Evolutionary conservation across 129 eudicot genomes (phyloP).

Genomic region (Arctium minus): DNA sequence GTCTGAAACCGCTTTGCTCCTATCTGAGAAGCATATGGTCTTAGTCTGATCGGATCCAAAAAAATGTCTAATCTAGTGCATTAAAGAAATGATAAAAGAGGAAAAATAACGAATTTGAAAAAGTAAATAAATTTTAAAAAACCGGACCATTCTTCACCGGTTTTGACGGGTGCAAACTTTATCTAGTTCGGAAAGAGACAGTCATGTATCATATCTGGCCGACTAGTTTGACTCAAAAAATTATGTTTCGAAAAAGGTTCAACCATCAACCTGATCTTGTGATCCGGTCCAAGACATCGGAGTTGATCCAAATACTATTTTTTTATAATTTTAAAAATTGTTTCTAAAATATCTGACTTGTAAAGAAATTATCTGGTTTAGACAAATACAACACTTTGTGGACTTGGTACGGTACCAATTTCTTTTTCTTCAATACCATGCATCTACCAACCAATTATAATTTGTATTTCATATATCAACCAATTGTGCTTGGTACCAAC

Average conservation of each 20-base stretch:
- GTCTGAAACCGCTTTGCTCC: background rate
- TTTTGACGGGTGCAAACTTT: background rate
- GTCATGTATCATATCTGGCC: background rate
- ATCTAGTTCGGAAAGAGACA: background rate
- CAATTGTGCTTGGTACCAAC: too few relatives aligned
- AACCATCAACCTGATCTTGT: background rate
- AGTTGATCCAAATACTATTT: background rate
- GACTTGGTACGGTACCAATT: too few relatives aligned
- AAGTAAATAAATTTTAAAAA: background rate
- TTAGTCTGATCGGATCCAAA: background rate
- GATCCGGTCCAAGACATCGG: background rate
- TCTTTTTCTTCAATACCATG: too few relatives aligned
- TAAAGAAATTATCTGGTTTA: background rate
- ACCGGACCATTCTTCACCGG: background rate
- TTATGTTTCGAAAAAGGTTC: background rate
- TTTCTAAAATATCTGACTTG: too few relatives aligned
- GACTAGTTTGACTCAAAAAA: too few relatives aligned
- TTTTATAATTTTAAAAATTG: too few relatives aligned
- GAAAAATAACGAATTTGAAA: background rate
- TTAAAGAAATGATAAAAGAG: background rate
- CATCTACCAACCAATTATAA: too few relatives aligned
- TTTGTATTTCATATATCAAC: too few relatives aligned
- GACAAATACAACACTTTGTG: background rate
- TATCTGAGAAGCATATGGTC: background rate
- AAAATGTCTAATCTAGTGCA: background rate